Evolutionary conservation across 441 rosid genomes (phyloP), one percentile per base, ranked within the genome.

Genomic region (Hypseocharis bilobata): DNA sequence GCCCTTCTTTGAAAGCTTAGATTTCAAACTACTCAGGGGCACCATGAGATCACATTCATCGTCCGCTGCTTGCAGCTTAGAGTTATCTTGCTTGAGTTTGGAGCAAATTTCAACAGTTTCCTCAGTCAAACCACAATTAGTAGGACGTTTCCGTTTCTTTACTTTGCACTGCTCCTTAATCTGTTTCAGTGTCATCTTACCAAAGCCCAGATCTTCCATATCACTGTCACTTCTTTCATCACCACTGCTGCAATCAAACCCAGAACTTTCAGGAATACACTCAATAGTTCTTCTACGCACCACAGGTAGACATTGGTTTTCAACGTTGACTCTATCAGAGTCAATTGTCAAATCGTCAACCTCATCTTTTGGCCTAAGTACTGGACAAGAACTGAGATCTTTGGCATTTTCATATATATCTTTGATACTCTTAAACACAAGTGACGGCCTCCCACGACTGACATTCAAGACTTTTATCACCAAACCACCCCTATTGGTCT

Each of bases 1-100:
- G 14, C 44, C 59, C 67, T 80, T 81, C 58, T 80, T 81, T 23
- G 76, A 76, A 26, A 84, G 67, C 57, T 77, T 86, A 6, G 83
- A 68, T 67, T 76, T 78, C 91, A 68, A 86, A 64, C 4, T 44
- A 64, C 77, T 76, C 51, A 90, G 86, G 56, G 86, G 80, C 84
- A 80, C 84, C 61, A 76, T 74, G 34, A 74, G 65, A 54, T 85
- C 92, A 77, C 45, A 67, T 20, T 72, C 83, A 34, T 81, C 85
- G 58, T 76, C 75, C 66, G 68, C 58, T 4, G 42, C 58, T 30
- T 56, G 66, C n/a, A 62, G 67, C 62, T 70, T 26, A 19, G 64
- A 27, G 11, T 16, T 26, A 29, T 70, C 81, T 36, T 70, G 62
- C 63, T 77, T 71, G 44, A 59, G 63, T 19, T n/a, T 23, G 4